A percentile compares a stretch with the other conserved stretches of the same genome.
Evolutionary conservation across 257 asterid species (phyloP).

Genomic region (Solanum dulcamara): DNA sequence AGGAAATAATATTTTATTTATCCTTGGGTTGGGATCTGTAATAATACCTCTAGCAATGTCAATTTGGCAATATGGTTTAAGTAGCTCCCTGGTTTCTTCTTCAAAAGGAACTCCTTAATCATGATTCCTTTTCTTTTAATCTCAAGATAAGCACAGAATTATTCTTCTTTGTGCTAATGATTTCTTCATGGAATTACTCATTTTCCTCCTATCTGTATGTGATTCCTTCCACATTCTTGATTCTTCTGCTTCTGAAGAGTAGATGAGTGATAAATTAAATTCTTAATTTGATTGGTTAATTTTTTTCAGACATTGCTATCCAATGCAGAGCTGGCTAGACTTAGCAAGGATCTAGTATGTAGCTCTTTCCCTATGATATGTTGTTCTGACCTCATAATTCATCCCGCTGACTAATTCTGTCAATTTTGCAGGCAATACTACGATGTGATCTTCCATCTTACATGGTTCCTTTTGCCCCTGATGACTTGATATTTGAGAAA

Average conservation of each 20-base stretch:
- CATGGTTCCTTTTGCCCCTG: conserved; percentile 80
- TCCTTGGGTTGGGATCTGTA: neutral
- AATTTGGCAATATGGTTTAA: neutral
- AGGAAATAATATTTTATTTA: neutral
- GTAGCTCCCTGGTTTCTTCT: neutral
- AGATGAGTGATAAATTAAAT: neutral
- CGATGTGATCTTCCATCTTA: conserved; percentile 91
- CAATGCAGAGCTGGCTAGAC: conserved; percentile 79
- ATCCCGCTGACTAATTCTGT: neutral
- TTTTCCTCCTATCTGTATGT: neutral
- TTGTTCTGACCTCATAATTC: neutral
- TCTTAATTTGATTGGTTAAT: conserved; percentile 3
- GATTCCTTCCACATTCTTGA: neutral
- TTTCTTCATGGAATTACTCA: neutral
- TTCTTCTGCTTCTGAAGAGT: neutral
- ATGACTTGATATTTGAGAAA: conserved; percentile 54
- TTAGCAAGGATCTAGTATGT: conserved; percentile 73
- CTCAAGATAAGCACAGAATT: neutral
- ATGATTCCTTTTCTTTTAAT: neutral
- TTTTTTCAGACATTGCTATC: conserved; percentile 52
- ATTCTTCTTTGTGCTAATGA: neutral
- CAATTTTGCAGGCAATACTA: conserved; percentile 57
- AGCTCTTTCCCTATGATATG: neutral
- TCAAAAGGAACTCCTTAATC: neutral
- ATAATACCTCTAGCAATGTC: neutral